A percentile compares a stretch with the other conserved stretches of the same genome.
Conservation (phyloP, 2,329 filamentous ascomycete species). For the Calcarisporium arbuscula region DNA sequence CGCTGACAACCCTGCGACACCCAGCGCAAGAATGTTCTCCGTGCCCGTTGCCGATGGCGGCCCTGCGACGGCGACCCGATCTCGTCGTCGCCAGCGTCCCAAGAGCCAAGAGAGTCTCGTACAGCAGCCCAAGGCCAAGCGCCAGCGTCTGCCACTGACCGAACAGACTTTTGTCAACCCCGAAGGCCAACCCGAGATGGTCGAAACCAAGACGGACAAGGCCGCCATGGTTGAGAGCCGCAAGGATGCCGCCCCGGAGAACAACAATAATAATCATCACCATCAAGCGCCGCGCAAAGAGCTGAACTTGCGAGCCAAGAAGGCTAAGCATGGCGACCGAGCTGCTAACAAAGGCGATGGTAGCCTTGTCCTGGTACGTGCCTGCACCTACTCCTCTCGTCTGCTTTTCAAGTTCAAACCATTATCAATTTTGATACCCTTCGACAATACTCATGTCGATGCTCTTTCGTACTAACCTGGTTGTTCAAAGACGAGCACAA, state of each 20-base stretch:
- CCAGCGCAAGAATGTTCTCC: no score
- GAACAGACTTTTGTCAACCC: slow-evolving; percentile 52
- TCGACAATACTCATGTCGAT: no score
- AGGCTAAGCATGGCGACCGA: slow-evolving; percentile 56
- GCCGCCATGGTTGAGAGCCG: slow-evolving; percentile 32
- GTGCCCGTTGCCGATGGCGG: slow-evolving; percentile 45
- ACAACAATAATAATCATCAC: no score
- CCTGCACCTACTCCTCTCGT: slow-evolving; percentile 2
- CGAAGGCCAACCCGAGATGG: slow-evolving; percentile 45
- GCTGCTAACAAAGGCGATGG: slow-evolving; percentile 58
- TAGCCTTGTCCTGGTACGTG: slow-evolving; percentile 58
- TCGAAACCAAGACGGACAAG: slow-evolving; percentile 50
- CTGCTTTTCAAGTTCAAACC: no score
- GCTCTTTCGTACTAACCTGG: slow-evolving; percentile 12
- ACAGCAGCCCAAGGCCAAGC: slow-evolving; percentile 58
- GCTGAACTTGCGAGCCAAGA: slow-evolving; percentile 55
- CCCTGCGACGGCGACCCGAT: slow-evolving; percentile 51
- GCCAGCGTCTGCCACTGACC: slow-evolving; percentile 50
- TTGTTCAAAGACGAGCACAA: slow-evolving; percentile 65
- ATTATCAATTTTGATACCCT: no score
- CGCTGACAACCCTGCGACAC: slow-evolving; percentile 15
- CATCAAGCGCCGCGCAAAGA: slow-evolving; percentile 40
- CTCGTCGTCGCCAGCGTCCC: slow-evolving; percentile 56
- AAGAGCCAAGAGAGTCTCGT: slow-evolving; percentile 46
- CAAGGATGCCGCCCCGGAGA: slow-evolving; percentile 32